These are phyloP conservation scores for Prunus yedoensis DNA, from an alignment of 331 rosid species.

Conservation along the genomic window DNA sequence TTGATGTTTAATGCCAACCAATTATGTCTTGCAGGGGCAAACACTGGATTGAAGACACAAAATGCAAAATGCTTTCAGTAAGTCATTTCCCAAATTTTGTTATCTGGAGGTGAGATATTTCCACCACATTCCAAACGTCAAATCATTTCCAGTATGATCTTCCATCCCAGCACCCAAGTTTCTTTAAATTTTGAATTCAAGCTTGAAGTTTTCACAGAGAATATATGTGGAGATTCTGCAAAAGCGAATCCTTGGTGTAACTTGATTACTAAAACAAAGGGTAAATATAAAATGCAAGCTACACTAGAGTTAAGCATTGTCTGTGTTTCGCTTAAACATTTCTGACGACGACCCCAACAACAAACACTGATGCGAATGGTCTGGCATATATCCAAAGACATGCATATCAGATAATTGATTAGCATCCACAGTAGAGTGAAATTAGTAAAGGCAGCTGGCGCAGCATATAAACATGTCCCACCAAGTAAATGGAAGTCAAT, in stretches of 20 bases:
- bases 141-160: neutral
- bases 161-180: neutral
- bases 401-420: neutral
- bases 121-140: neutral
- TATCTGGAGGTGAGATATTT: neutral
- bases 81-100: too few relatives aligned
- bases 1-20: too few relatives aligned
- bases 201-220: neutral
- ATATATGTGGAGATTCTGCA: neutral
- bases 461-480: slow-evolving; percentile 22
- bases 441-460: slow-evolving; percentile 9
- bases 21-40: too few relatives aligned
- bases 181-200: neutral
- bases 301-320: neutral
- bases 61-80: too few relatives aligned
- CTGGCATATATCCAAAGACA: neutral
- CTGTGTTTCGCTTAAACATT: neutral
- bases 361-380: neutral
- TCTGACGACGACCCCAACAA: neutral
- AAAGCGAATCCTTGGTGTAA: neutral
- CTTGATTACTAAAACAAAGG: neutral
- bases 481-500: slow-evolving; percentile 12
- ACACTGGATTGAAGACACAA: too few relatives aligned
- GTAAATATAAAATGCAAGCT: neutral
- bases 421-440: slow-evolving; percentile 17